Percentiles rank a stretch among this genome's conserved stretches.
Conservation (phyloP, 1,284 basidiomycete genomes). For the Gomphus bonarii region DNA sequence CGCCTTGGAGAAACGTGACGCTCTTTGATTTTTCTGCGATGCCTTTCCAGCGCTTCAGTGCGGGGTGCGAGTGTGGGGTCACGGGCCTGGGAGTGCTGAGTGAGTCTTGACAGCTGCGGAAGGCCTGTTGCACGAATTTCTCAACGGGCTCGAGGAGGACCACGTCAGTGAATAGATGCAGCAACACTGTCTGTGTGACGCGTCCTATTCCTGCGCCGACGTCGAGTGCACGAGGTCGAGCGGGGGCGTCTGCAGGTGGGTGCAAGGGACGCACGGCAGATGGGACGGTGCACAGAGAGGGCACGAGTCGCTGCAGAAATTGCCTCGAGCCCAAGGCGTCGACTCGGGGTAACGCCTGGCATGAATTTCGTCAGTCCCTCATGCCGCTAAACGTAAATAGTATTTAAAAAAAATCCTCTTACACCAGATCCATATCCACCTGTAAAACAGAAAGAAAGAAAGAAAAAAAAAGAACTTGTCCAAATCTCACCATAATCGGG, state of each 20-base stretch:
- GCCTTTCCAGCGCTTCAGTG: constrained; percentile 47
- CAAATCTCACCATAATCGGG: constrained; percentile 15
- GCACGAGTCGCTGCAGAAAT: constrained; percentile 72
- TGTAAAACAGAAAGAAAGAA: constrained; percentile 13
- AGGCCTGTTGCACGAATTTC: constrained; percentile 65
- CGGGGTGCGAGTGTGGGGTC: constrained; percentile 5
- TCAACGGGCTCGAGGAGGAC: constrained; percentile 82
- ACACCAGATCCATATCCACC: constrained; percentile 71
- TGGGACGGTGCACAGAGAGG: constrained; percentile 65
- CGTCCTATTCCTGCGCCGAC: constrained; percentile 89
- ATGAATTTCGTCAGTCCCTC: not conserved
- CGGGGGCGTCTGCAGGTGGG: constrained; percentile 18
- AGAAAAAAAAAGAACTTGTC: not conserved
- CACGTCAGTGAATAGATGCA: constrained; percentile 78
- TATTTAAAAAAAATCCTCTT: constrained; percentile 16
- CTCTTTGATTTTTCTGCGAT: constrained; percentile 53
- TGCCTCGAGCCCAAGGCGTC: constrained; percentile 83
- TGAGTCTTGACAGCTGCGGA: constrained; percentile 37
- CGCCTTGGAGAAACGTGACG: constrained; percentile 71
- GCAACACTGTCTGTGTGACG: constrained; percentile 76
- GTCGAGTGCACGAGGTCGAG: constrained; percentile 67
- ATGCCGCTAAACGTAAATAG: not conserved
- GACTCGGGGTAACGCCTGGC: constrained; percentile 76
- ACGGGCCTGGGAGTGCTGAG: constrained; percentile 6
- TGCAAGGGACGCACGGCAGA: constrained; percentile 48